These are phyloP conservation scores for Phytophthora capsici DNA, from an alignment of 352 stramenopile species.

Conservation along the genomic window DNA sequence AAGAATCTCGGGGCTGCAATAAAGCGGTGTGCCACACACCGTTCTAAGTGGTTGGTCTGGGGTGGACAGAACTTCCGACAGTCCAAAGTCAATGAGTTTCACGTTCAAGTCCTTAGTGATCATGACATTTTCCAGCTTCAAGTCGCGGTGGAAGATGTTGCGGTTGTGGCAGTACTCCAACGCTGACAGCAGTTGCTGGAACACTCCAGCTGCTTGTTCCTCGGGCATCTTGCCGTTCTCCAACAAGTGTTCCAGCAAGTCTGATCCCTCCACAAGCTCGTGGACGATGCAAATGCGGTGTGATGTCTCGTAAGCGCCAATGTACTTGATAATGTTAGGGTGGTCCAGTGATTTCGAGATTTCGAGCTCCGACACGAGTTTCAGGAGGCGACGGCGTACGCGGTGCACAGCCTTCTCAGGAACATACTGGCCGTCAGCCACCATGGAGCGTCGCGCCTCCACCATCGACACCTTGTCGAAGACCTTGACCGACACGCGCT, in stretches of 20 bases:
- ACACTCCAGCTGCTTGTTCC: constrained; percentile 55
- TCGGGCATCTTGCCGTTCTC: constrained; percentile 78
- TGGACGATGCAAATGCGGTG: constrained; percentile 84
- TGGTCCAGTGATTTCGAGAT: constrained; percentile 76
- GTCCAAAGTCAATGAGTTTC: constrained; percentile 97
- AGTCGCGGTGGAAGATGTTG: constrained; percentile 94
- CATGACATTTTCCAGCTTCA: constrained; percentile 97
- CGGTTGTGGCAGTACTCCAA: constrained; percentile 92
- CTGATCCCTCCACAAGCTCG: constrained; percentile 75
- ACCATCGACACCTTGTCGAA: constrained; percentile 88
- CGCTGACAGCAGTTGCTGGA: constrained; percentile 90
- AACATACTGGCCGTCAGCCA: constrained; percentile 60
- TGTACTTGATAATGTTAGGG: constrained; percentile 81
- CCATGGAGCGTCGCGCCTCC: constrained; percentile 79
- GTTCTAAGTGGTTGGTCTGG: constrained; percentile 72
- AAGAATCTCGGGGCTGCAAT: constrained; percentile 83
- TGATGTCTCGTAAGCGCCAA: constrained; percentile 79
- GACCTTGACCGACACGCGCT: constrained; percentile 76
- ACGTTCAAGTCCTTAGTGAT: constrained; percentile 92
- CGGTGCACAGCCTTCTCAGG: constrained; percentile 77
- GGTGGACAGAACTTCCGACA: constrained; percentile 87
- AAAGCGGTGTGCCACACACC: constrained; percentile 82
- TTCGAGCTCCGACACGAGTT: constrained; percentile 86
- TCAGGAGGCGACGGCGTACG: constrained; percentile 72
- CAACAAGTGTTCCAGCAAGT: constrained; percentile 79